Conservation (phyloP, 805 yeast species). For the Saccharomycopsis sp. region DNA sequence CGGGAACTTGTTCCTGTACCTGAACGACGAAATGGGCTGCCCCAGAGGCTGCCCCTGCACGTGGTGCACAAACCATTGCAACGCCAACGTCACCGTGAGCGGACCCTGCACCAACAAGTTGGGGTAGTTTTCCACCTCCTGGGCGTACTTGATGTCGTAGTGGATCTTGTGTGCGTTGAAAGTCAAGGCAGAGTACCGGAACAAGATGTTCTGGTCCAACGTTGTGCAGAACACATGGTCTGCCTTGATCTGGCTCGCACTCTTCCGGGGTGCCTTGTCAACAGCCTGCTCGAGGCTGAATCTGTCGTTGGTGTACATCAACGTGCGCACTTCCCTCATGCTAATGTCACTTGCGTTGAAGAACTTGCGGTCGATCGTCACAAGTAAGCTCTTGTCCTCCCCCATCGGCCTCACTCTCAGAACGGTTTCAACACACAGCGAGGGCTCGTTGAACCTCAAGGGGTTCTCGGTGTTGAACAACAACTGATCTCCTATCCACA, state of each 20-base stretch:
- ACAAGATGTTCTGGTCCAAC: conserved; percentile 25
- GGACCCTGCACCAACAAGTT: conserved; percentile 75
- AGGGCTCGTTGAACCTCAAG: conserved; percentile 30
- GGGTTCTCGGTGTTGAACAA: conserved; percentile 29
- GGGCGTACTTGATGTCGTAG: conserved; percentile 50
- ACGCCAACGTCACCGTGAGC: conserved; percentile 48
- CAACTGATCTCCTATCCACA: conserved; percentile 76
- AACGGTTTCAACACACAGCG: conserved; percentile 48
- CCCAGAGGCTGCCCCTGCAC: conserved; percentile 18
- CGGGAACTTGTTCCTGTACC: conserved; percentile 44
- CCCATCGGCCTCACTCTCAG: conserved; percentile 31
- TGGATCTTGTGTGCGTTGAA: conserved; percentile 83
- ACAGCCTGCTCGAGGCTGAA: no score
- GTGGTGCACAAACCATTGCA: conserved; percentile 39
- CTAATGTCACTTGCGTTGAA: conserved; percentile 25
- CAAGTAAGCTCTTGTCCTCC: conserved; percentile 34
- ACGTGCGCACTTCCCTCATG: conserved; percentile 45
- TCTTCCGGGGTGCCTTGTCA: no score
- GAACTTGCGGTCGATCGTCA: conserved; percentile 47
- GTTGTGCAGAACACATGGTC: not conserved
- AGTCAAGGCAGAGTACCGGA: conserved; percentile 65
- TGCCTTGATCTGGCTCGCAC: conserved; percentile 19
- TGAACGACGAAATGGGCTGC: no score
- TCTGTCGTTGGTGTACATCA: conserved; percentile 52
- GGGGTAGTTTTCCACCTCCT: conserved; percentile 47